Evolutionary conservation across 2,329 filamentous ascomycete species (phyloP).

Genomic region (Talaromyces sp.): DNA sequence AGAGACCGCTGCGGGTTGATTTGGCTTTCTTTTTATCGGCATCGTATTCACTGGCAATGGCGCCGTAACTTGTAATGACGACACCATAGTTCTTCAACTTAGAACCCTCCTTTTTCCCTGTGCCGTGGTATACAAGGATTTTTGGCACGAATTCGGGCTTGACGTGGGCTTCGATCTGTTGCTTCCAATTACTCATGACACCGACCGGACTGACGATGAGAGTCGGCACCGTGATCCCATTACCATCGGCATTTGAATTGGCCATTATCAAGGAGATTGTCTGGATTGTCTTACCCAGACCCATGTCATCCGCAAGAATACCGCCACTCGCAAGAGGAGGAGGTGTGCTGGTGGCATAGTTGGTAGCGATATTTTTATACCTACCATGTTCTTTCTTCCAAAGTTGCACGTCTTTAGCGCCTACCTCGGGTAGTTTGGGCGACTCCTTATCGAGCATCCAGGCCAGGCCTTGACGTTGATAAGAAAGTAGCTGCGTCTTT

Average conservation of each 20-base stretch:
- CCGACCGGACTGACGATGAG: slow-evolving; percentile 78
- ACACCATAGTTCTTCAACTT: slow-evolving; percentile 68
- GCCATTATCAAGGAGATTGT: slow-evolving; percentile 74
- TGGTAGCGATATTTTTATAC: slow-evolving; percentile 69
- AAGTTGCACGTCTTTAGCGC: slow-evolving; percentile 67
- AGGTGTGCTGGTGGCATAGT: slow-evolving; percentile 56
- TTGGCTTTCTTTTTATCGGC: slow-evolving; percentile 41
- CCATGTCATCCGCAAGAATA: slow-evolving; percentile 90
- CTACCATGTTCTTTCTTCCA: slow-evolving; percentile 61
- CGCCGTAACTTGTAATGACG: slow-evolving; percentile 81
- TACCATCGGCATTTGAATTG: slow-evolving; percentile 44
- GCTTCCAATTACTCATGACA: slow-evolving; percentile 88
- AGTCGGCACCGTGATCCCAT: slow-evolving; percentile 57
- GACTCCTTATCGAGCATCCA: slow-evolving; percentile 79
- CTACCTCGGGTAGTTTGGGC: slow-evolving; percentile 59
- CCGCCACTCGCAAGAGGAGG: slow-evolving; percentile 73
- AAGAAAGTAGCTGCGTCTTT: slow-evolving; percentile 67
- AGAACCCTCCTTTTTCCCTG: slow-evolving; percentile 54
- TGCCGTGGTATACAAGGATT: slow-evolving; percentile 72
- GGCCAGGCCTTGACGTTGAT: slow-evolving; percentile 73
- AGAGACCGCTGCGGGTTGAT: slow-evolving; percentile 46
- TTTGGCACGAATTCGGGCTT: slow-evolving; percentile 60
- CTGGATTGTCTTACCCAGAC: slow-evolving; percentile 83
- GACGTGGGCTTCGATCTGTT: slow-evolving; percentile 72
- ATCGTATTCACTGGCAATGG: slow-evolving; percentile 64